Conservation (phyloP, 352 stramenopile species). For the Blastocystis sp. region DNA sequence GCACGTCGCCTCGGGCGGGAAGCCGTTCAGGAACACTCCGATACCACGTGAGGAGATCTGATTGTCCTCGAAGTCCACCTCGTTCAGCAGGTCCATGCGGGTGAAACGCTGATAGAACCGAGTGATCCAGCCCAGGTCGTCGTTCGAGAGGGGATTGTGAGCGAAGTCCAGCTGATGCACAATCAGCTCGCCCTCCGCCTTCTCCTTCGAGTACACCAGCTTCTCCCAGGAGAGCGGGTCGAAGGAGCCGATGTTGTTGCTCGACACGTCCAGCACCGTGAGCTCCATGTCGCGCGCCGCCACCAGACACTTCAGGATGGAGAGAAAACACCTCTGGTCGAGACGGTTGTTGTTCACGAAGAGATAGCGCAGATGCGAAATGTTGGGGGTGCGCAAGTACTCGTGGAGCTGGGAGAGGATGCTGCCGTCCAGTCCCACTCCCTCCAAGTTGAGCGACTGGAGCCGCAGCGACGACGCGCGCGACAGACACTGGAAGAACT, state of each 20-base stretch:
- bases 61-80: conserved; percentile 59
- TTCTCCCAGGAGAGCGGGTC: conserved; percentile 12
- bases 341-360: conserved; percentile 38
- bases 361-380: not conserved
- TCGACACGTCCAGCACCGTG: conserved; percentile 28
- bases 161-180: conserved; percentile 5
- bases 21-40: conserved; percentile 1
- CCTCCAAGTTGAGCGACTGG: conserved; percentile 33
- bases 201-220: conserved; percentile 9
- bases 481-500: conserved; percentile 19
- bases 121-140: conserved; percentile 19
- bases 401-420: not conserved
- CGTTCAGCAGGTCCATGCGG: not conserved
- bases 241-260: conserved; percentile 41
- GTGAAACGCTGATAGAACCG: not conserved
- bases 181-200: not conserved
- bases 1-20: not conserved
- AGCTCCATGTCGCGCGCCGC: not conserved
- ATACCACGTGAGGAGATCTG: conserved; percentile 27
- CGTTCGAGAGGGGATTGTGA: conserved; percentile 45
- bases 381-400: not conserved
- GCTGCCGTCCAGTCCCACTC: not conserved
- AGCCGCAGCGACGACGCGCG: not conserved
- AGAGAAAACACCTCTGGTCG: not conserved
- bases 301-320: not conserved